Evolutionary conservation across 192 early-diverging fungal genomes (phyloP).

Genomic region (Gonapodya sp.): DNA sequence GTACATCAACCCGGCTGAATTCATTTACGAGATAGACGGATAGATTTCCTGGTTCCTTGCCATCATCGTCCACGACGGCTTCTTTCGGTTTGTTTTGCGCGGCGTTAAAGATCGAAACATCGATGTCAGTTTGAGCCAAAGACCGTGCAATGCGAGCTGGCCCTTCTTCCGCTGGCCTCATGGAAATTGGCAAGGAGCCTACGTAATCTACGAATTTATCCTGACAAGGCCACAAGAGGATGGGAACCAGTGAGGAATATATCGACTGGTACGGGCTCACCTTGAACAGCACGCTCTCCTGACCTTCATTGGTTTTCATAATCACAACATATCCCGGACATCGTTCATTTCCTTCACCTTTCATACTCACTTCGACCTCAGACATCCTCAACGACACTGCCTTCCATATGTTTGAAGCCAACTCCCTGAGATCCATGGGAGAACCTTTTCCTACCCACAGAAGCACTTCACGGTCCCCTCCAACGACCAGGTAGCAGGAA

Average conservation of each 20-base stretch:
- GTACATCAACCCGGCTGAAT: slow-evolving; percentile 15
- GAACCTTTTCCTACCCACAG: slow-evolving; percentile 21
- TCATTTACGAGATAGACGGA: slow-evolving; percentile 18
- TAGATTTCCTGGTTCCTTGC: not conserved
- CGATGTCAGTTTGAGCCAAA: slow-evolving; percentile 21
- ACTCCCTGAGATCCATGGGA: slow-evolving; percentile 9
- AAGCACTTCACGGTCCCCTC: slow-evolving; percentile 17
- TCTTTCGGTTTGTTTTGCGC: not conserved
- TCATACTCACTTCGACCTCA: slow-evolving; percentile 6
- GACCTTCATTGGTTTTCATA: slow-evolving; percentile 6
- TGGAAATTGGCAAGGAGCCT: slow-evolving; percentile 26
- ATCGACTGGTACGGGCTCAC: not conserved
- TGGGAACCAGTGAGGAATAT: not conserved
- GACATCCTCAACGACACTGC: slow-evolving; percentile 7
- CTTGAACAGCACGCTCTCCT: slow-evolving; percentile 14
- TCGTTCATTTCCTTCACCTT: not conserved
- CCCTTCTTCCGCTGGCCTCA: slow-evolving; percentile 20
- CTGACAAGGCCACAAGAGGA: slow-evolving; percentile 6
- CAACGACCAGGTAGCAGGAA: slow-evolving; percentile 12
- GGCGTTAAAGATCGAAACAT: slow-evolving; percentile 12
- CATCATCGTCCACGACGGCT: slow-evolving; percentile 1
- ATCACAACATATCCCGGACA: slow-evolving; percentile 15
- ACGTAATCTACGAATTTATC: slow-evolving; percentile 28
- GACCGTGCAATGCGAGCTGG: slow-evolving; percentile 20
- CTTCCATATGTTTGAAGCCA: slow-evolving; percentile 7